Percentiles rank a stretch among this genome's conserved stretches.
These are phyloP conservation scores for Astragalus glycyphyllos DNA, from an alignment of 306 rosid genomes.

Conservation along the genomic window DNA sequence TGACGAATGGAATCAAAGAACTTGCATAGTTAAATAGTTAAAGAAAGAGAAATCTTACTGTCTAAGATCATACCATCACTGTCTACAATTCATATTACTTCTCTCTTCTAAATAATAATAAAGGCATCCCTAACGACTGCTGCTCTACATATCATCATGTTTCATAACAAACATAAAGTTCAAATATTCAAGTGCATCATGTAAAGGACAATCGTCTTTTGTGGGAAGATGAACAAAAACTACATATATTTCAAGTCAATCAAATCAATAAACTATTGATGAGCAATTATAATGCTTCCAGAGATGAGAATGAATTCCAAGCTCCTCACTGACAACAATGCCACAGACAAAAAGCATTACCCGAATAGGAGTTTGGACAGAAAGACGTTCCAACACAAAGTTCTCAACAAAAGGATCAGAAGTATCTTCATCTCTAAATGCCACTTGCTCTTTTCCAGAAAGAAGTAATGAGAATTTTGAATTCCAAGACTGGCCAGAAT, in stretches of 20 bases:
- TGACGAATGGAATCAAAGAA: conserved; percentile 25
- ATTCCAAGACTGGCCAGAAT: conserved; percentile 89
- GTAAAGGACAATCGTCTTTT: conserved; percentile 8
- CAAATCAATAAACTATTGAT: conserved; percentile 14
- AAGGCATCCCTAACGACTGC: conserved; percentile 16
- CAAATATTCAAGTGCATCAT: conserved; percentile 31
- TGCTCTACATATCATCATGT: conserved; percentile 17
- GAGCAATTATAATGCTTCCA: conserved; percentile 29
- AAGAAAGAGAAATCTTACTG: conserved; percentile 26
- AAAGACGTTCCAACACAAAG: conserved; percentile 93
- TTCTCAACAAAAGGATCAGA: conserved; percentile 89
- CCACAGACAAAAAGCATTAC: conserved; percentile 54
- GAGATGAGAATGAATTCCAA: conserved; percentile 34
- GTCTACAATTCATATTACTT: conserved; percentile 14
- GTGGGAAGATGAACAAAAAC: conserved; percentile 32
- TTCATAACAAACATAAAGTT: conserved; percentile 27
- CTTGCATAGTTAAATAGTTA: conserved; percentile 18
- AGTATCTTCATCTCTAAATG: conserved; percentile 56
- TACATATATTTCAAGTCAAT: conserved; percentile 27
- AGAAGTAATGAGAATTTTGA: conserved; percentile 71
- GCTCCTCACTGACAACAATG: conserved; percentile 18
- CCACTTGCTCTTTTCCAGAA: conserved; percentile 67
- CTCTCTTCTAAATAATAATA: conserved; percentile 34
- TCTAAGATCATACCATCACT: conserved; percentile 25
- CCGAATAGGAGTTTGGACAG: conserved; percentile 97